A percentile compares a stretch with the other conserved stretches of the same genome.
Evolutionary conservation across 2,329 filamentous ascomycete species (phyloP).

Genomic region (Penicillium corylophilum): DNA sequence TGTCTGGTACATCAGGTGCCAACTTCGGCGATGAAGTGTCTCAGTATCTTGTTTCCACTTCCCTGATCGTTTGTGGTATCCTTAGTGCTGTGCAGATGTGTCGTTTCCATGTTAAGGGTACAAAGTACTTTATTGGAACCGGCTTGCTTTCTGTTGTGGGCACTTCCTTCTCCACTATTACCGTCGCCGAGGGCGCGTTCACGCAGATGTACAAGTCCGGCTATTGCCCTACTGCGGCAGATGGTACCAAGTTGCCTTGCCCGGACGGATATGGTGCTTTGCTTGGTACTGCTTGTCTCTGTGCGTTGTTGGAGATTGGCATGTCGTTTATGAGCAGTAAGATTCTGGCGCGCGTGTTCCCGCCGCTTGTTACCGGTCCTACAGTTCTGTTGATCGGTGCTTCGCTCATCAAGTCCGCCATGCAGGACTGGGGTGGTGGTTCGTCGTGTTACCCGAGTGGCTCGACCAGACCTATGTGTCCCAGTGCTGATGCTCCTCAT

Average conservation of each 20-base stretch:
- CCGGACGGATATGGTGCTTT: constrained; percentile 67
- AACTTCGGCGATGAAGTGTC: constrained; percentile 56
- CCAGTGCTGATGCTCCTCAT: constrained; percentile 57
- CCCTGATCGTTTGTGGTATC: constrained; percentile 66
- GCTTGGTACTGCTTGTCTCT: constrained; percentile 55
- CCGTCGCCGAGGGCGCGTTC: constrained; percentile 62
- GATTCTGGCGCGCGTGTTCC: constrained; percentile 62
- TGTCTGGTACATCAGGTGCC: constrained; percentile 56
- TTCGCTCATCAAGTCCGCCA: constrained; percentile 61
- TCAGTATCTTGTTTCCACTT: constrained; percentile 67
- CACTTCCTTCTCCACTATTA: constrained; percentile 63
- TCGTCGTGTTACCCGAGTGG: constrained; percentile 46
- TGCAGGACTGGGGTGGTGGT: constrained; percentile 69
- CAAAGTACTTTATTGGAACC: constrained; percentile 64
- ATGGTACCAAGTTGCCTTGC: constrained; percentile 61
- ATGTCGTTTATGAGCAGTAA: constrained; percentile 65
- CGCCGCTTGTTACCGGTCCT: constrained; percentile 66
- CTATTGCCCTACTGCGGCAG: constrained; percentile 57
- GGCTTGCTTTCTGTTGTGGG: constrained; percentile 66
- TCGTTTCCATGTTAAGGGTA: constrained; percentile 61
- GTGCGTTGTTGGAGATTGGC: constrained; percentile 57
- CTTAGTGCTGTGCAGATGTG: constrained; percentile 67
- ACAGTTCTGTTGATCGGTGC: constrained; percentile 68
- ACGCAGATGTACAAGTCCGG: constrained; percentile 64
- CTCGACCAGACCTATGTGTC: constrained; percentile 58